Conservation (phyloP, 2,329 filamentous ascomycete species). For the Mollisia scopiformis region DNA sequence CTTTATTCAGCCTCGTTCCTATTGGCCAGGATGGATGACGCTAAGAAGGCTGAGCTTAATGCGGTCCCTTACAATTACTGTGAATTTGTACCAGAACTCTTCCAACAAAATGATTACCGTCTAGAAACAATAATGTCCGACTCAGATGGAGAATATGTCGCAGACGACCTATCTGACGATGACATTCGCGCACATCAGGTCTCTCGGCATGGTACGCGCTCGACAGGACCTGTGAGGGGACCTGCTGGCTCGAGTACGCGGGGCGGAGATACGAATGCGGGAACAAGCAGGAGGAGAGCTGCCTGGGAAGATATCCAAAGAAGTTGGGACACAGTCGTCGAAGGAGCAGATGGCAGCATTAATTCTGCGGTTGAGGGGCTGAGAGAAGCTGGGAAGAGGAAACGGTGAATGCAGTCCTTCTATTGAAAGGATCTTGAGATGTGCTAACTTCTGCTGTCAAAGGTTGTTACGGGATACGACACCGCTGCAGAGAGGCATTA, state of each 20-base stretch:
- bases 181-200: slow-evolving; percentile 49
- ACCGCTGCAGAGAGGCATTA: slow-evolving; percentile 93
- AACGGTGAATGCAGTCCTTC: slow-evolving; percentile 51
- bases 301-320: slow-evolving; percentile 70
- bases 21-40: background rate
- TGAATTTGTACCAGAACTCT: too few relatives aligned
- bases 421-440: background rate
- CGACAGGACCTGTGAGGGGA: slow-evolving; percentile 31
- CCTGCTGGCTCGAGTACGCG: slow-evolving; percentile 31
- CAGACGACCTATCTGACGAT: slow-evolving; percentile 65
- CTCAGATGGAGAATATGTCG: slow-evolving; percentile 73
- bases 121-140: too few relatives aligned
- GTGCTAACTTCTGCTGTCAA: background rate
- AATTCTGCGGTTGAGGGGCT: slow-evolving; percentile 71
- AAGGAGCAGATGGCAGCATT: slow-evolving; percentile 79
- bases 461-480: slow-evolving; percentile 92
- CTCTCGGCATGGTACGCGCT: slow-evolving; percentile 34
- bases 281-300: slow-evolving; percentile 48
- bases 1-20: background rate
- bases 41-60: background rate
- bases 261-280: slow-evolving; percentile 31
- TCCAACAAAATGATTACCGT: too few relatives aligned
- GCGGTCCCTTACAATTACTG: too few relatives aligned
- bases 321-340: slow-evolving; percentile 74
- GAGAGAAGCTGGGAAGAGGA: slow-evolving; percentile 82